phyloP scores from a whole-genome alignment of 2,329 filamentous ascomycete genomes.

The Dactylellina drechsleri region DNA sequence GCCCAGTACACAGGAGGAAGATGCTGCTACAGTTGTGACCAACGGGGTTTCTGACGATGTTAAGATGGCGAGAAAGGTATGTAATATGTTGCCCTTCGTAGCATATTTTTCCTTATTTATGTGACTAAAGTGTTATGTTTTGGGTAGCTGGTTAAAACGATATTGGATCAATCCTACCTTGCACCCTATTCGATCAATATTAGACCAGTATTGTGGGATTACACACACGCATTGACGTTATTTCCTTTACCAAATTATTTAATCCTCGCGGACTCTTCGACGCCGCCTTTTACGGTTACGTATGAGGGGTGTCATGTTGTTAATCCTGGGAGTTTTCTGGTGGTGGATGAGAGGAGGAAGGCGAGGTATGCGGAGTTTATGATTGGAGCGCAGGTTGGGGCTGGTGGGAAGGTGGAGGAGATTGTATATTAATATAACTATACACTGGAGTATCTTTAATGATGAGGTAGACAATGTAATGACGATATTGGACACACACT shows the following conservation, averaged over 20 bases:
- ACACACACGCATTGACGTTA: slow-evolving; percentile 78
- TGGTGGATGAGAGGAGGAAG: slow-evolving; percentile 73
- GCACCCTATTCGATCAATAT: slow-evolving; percentile 83
- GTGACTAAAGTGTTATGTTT: slow-evolving; percentile 67
- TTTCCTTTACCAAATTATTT: slow-evolving; percentile 67
- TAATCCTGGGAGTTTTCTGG: slow-evolving; percentile 84
- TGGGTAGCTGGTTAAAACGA: slow-evolving; percentile 81
- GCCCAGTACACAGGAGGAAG: slow-evolving; percentile 45
- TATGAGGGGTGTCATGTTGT: slow-evolving; percentile 97
- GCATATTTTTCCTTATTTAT: background rate
- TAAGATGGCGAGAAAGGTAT: slow-evolving; percentile 56
- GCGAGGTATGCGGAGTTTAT: slow-evolving; percentile 91
- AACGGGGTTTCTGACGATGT: slow-evolving; percentile 65
- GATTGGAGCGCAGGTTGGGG: slow-evolving; percentile 67
- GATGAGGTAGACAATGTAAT: too few species aligned
- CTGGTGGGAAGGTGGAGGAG: slow-evolving; percentile 70
- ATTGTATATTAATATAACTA: slow-evolving; percentile 66
- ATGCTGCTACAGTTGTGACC: slow-evolving; percentile 9
- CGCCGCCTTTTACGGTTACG: slow-evolving; percentile 83
- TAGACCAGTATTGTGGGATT: slow-evolving; percentile 91
- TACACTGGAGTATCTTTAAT: too few species aligned
- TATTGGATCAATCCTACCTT: slow-evolving; percentile 89
- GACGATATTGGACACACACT: too few species aligned
- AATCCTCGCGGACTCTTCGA: slow-evolving; percentile 82
- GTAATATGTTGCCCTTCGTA: background rate